Percentiles rank a stretch among this genome's conserved stretches.
These are phyloP conservation scores for Cercospora zeina DNA, from an alignment of 2,329 filamentous ascomycete genomes.

Conservation along the genomic window DNA sequence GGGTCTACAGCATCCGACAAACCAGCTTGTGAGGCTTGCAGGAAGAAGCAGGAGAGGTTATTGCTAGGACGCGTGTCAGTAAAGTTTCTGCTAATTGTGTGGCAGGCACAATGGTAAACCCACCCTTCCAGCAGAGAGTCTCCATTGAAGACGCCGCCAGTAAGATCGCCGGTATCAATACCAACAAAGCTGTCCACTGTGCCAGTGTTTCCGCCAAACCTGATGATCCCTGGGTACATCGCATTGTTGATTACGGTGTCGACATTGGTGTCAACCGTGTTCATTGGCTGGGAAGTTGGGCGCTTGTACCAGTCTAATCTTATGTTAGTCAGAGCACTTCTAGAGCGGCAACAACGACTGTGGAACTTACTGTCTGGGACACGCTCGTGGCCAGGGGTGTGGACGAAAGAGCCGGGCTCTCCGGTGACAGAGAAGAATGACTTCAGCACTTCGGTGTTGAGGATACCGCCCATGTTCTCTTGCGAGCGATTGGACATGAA, in stretches of 20 bases:
- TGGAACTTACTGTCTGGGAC: conserved; percentile 41
- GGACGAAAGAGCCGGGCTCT: conserved; percentile 27
- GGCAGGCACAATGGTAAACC: background rate
- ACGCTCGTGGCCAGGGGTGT: conserved; percentile 32
- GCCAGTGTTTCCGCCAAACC: conserved; percentile 42
- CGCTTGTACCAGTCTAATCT: conserved; percentile 37
- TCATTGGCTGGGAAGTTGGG: conserved; percentile 35
- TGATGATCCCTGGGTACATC: conserved; percentile 35
- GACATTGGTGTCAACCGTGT: conserved; percentile 19
- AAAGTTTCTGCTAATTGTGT: background rate
- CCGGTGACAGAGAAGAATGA: conserved; percentile 33
- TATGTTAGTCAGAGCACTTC: conserved; percentile 28
- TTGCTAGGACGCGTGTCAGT: conserved; percentile 27
- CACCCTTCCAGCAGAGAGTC: conserved; percentile 27
- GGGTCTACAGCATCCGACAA: conserved; percentile 33
- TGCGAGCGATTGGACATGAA: conserved; percentile 32
- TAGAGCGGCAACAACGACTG: background rate
- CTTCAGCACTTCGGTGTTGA: conserved; percentile 30
- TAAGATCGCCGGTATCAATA: conserved; percentile 41
- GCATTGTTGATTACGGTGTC: conserved; percentile 23
- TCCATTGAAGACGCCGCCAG: conserved; percentile 36
- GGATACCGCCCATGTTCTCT: conserved; percentile 27
- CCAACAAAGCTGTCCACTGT: conserved; percentile 39
- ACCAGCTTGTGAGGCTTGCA: conserved; percentile 33
- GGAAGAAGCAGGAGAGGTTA: conserved; percentile 42